Evolutionary conservation across 768 basidiomycete species (phyloP).

Genomic region (Chalciporus pseudorubinellus): DNA sequence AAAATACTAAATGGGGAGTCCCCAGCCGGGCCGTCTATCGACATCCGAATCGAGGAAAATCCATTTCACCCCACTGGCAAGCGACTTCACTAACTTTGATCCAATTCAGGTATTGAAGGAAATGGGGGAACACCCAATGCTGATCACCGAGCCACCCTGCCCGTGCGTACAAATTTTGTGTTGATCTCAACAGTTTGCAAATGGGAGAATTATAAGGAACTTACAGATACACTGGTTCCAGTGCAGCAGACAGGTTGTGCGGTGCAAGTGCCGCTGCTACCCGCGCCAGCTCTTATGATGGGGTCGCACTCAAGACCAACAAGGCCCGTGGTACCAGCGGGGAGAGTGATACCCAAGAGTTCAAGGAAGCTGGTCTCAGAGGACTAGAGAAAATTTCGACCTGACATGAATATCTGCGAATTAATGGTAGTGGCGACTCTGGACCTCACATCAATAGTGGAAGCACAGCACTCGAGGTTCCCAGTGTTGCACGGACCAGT

Average conservation of each 20-base stretch:
- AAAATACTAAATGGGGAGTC: too few species aligned
- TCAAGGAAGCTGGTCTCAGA: not conserved
- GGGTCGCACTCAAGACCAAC: conserved; percentile 40
- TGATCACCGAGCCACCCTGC: conserved; percentile 1
- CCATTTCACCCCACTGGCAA: too few species aligned
- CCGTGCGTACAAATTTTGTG: not conserved
- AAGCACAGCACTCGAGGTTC: conserved; percentile 15
- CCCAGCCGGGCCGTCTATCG: too few species aligned
- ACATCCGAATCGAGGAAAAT: too few species aligned
- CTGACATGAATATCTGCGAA: not conserved
- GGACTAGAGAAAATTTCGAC: not conserved
- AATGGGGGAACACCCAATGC: conserved; percentile 6
- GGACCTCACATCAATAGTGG: not conserved
- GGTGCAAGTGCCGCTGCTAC: conserved; percentile 24
- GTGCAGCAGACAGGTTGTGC: conserved; percentile 45
- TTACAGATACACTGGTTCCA: conserved; percentile 43
- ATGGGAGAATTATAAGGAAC: conserved; percentile 33
- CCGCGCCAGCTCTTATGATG: conserved; percentile 31
- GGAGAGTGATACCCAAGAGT: too few species aligned
- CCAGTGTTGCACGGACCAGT: conserved; percentile 40
- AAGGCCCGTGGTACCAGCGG: not conserved
- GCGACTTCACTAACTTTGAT: too few species aligned
- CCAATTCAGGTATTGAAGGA: not conserved
- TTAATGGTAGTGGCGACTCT: not conserved
- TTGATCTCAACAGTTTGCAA: not conserved